Conservation (phyloP, 495 filamentous ascomycete species). For the Gamarada debralockiae region DNA sequence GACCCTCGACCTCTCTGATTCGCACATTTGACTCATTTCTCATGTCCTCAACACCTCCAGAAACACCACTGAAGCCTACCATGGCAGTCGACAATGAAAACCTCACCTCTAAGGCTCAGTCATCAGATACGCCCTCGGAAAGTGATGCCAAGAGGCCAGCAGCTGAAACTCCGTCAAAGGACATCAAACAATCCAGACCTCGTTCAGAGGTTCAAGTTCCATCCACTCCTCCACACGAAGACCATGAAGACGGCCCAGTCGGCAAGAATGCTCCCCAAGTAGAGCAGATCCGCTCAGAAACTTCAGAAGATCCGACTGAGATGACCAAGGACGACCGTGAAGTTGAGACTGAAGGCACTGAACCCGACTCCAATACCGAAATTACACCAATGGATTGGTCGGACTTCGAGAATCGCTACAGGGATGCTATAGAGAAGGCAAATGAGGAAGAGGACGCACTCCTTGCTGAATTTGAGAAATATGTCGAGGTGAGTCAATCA, state of each 20-base stretch:
- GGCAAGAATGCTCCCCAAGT: not conserved
- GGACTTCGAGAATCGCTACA: conserved; percentile 60
- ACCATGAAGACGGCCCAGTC: not conserved
- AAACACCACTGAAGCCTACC: not conserved
- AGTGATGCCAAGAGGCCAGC: not conserved
- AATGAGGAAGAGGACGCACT: conserved; percentile 57
- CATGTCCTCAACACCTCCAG: conserved; percentile 1
- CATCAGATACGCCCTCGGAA: not conserved
- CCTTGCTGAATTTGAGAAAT: conserved; percentile 55
- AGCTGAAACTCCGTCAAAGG: not conserved
- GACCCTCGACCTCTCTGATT: no score
- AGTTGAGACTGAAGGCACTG: not conserved
- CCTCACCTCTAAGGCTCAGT: not conserved
- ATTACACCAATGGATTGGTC: conserved; percentile 57
- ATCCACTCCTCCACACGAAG: not conserved
- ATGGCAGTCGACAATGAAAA: conserved; percentile 1
- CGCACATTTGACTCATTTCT: not conserved
- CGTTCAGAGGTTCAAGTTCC: conserved; percentile 9
- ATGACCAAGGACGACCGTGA: not conserved
- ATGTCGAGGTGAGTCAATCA: conserved; percentile 50
- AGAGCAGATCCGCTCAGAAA: no score
- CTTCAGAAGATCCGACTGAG: not conserved
- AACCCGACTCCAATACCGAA: not conserved
- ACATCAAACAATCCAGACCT: not conserved
- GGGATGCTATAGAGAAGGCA: conserved; percentile 54